Base-by-base conservation (phyloP, 2,329 filamentous ascomycete species). In the Aspergillus japonicus region DNA sequence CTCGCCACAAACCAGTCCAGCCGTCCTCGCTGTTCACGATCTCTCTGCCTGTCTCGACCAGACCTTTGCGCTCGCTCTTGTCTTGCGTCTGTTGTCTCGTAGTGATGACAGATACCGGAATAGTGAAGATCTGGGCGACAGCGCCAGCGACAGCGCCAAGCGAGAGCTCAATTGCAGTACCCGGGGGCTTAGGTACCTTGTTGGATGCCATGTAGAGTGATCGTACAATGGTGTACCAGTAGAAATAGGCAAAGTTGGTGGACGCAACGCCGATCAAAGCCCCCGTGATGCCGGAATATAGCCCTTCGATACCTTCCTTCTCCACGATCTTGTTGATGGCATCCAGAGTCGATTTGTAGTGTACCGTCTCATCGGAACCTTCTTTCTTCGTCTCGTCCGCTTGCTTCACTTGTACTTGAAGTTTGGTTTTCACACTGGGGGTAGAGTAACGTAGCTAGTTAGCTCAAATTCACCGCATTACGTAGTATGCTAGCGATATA, bases 201-300 rank as follows among this genome's bases (percentile, higher is more conserved):
- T 78, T 79, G 24, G 82, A 83, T 19, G 80, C 78, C 66, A 91
- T 78, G 75, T 98, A 98, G 21, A 96, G 77, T 16, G 87, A 87
- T 64, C 95, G 87, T 33, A 97, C 91, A 29, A 95, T 80, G 5
- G 92, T 94, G 76, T 98, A 98, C 93, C 94, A 98, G 81, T 99
- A 99, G 76, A 99, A 99, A 80, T 99, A 99, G 70, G 95, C 95
- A 74, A 99, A 99, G 77, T 99, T 99, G 55, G 94, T 98, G 26
- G 93, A 97, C 1, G 92, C 94, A 39, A 99, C 95, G 56, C 95
- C 95, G 54, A 98, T 80, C 19, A 99, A 82, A 4, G 93, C 87
- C 54, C 94, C 93, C 61, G 87, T 84, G 75, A 99, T 93, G 62
- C 95, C 95, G 55, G 90, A 87, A 71, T 99, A 99, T 7, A 99